A percentile compares a stretch with the other conserved stretches of the same genome.
Evolutionary conservation across 2,329 filamentous ascomycete species (phyloP).

Genomic region (Coniochaeta sp.): DNA sequence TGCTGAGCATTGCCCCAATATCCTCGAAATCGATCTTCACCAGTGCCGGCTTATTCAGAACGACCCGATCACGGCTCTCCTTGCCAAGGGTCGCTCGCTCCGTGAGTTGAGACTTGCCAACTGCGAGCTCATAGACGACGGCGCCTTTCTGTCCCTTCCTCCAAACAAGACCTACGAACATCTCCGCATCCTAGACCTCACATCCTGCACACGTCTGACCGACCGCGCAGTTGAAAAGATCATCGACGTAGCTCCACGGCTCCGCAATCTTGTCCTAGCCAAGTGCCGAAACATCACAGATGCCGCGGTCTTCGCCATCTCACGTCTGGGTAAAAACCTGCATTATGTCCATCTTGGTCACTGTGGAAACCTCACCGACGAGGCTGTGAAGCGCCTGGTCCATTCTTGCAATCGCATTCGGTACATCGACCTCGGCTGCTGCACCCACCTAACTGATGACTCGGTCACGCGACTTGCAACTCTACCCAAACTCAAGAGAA

Average conservation of each 20-base stretch:
- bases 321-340: constrained; percentile 85
- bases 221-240: constrained; percentile 87
- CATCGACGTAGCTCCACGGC: constrained; percentile 73
- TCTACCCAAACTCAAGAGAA: constrained; percentile 87
- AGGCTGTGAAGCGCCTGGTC: constrained; percentile 77
- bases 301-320: constrained; percentile 76
- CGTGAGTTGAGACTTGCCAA: constrained; percentile 82
- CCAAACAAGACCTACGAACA: constrained; percentile 67
- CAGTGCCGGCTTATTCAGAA: constrained; percentile 77
- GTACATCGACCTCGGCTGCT: constrained; percentile 98
- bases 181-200: constrained; percentile 87
- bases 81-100: constrained; percentile 72
- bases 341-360: constrained; percentile 96
- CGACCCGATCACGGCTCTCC: constrained; percentile 71
- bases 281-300: constrained; percentile 95
- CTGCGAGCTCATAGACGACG: constrained; percentile 77
- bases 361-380: constrained; percentile 84
- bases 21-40: constrained; percentile 93
- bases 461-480: constrained; percentile 79
- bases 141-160: constrained; percentile 78
- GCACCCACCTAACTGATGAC: constrained; percentile 75
- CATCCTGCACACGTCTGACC: constrained; percentile 75
- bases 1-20: constrained; percentile 79
- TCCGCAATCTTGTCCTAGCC: constrained; percentile 87
- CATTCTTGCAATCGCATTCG: constrained; percentile 85